Evolutionary conservation across 129 eudicot species (phyloP).

Genomic region (Mikania micrantha): DNA sequence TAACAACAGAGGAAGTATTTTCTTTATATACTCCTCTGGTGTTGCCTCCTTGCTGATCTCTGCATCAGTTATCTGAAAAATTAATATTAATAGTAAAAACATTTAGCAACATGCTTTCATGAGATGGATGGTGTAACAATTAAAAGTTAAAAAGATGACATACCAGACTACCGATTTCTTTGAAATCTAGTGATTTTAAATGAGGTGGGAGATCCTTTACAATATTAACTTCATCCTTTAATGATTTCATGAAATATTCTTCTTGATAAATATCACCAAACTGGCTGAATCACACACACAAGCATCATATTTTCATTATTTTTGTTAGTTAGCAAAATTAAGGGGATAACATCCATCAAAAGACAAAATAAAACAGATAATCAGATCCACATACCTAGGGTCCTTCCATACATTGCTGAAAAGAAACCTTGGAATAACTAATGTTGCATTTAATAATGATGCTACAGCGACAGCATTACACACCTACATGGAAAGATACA

Average conservation of each 20-base stretch:
- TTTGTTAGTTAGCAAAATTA: conserved; percentile 18
- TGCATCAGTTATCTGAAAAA: conserved; percentile 80
- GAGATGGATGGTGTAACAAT: not conserved
- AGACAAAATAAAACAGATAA: not conserved
- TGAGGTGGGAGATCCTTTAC: conserved; percentile 70
- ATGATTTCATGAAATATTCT: conserved; percentile 51
- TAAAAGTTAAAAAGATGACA: conserved; percentile 11
- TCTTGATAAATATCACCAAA: conserved; percentile 93
- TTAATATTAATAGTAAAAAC: conserved; percentile 3
- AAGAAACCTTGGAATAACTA: conserved; percentile 88
- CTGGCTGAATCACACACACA: conserved; percentile 54
- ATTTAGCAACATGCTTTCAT: not conserved
- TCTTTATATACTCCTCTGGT: conserved; percentile 46
- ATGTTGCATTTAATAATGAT: conserved; percentile 80
- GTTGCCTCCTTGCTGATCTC: conserved; percentile 84
- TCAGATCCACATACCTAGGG: conserved; percentile 51
- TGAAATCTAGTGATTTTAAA: conserved; percentile 55
- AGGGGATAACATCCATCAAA: not conserved
- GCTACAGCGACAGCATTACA: conserved; percentile 99
- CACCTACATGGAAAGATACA: conserved; percentile 47
- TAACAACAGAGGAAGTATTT: conserved; percentile 57
- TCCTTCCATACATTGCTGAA: conserved; percentile 97
- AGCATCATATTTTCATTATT: not conserved
- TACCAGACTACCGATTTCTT: conserved; percentile 83
- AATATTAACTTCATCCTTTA: conserved; percentile 63